Evolutionary conservation across 1,139 yeast genomes (phyloP).

Genomic region (Geotrichum fermentans): DNA sequence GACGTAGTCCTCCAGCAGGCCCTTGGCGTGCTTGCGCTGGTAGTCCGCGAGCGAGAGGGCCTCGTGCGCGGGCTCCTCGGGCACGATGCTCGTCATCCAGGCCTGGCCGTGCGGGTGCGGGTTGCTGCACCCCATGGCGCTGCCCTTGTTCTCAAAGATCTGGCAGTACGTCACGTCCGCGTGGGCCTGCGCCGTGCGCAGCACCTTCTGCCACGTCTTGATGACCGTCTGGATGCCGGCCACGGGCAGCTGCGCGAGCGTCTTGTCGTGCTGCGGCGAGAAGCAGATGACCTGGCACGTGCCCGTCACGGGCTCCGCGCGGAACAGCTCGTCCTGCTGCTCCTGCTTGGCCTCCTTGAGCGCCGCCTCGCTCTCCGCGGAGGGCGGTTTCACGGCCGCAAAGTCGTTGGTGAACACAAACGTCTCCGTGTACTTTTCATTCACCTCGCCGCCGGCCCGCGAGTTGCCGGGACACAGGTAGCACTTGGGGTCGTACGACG

Average conservation of each 20-base stretch:
- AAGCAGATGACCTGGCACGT: conserved; percentile 70
- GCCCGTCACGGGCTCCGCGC: conserved; percentile 60
- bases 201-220: conserved; percentile 56
- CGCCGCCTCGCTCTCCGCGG: conserved; percentile 22
- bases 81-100: conserved; percentile 65
- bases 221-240: conserved; percentile 48
- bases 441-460: conserved; percentile 52
- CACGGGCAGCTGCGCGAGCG: conserved; percentile 57
- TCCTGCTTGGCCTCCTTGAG: conserved; percentile 24
- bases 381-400: conserved; percentile 53
- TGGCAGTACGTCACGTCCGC: conserved; percentile 55
- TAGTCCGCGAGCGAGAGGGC: conserved; percentile 44
- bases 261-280: conserved; percentile 64
- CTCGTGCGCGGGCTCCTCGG: conserved; percentile 65
- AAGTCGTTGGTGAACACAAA: conserved; percentile 64
- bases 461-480: conserved; percentile 70
- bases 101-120: conserved; percentile 79
- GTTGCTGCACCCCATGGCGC: conserved; percentile 79
- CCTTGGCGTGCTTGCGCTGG: conserved; percentile 41
- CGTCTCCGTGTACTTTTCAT: conserved; percentile 56
- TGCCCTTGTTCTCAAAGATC: conserved; percentile 73
- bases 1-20: conserved; percentile 63
- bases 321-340: conserved; percentile 46
- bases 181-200: conserved; percentile 43
- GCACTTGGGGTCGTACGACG: conserved; percentile 60